Evolutionary conservation across 1,139 yeast species (phyloP).

Genomic region (Saccharomyces hybrid): DNA sequence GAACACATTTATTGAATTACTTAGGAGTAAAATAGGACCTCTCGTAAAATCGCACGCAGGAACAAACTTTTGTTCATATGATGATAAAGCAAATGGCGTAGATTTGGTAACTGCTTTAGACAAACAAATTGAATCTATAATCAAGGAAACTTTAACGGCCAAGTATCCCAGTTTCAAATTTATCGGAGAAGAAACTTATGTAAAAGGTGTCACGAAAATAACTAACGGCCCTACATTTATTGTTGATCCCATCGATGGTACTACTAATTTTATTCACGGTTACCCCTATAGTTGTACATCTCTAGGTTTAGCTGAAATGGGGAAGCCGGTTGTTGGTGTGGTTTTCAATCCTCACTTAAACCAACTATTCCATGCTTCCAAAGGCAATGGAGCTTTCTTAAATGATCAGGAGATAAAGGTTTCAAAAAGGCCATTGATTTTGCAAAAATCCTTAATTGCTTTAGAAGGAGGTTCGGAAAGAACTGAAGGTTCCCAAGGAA

Average conservation of each 20-base stretch:
- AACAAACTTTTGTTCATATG: slow-evolving; percentile 37
- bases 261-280: slow-evolving; percentile 52
- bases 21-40: slow-evolving; percentile 43
- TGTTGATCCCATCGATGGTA: slow-evolving; percentile 59
- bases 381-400: slow-evolving; percentile 46
- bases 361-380: slow-evolving; percentile 43
- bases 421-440: slow-evolving; percentile 32
- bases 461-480: slow-evolving; percentile 54
- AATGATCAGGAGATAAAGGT: slow-evolving; percentile 33
- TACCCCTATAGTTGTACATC: slow-evolving; percentile 55
- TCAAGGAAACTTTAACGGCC: slow-evolving; percentile 32
- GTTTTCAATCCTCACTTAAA: slow-evolving; percentile 49
- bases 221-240: slow-evolving; percentile 50
- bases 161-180: slow-evolving; percentile 44
- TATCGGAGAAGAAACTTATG: slow-evolving; percentile 52
- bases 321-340: slow-evolving; percentile 51
- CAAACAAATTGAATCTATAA: slow-evolving; percentile 45
- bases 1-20: slow-evolving; percentile 39
- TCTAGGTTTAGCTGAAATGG: slow-evolving; percentile 43
- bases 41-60: slow-evolving; percentile 42
- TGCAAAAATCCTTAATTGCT: slow-evolving; percentile 46
- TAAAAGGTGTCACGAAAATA: slow-evolving; percentile 39
- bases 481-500: slow-evolving; percentile 37
- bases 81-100: slow-evolving; percentile 49
- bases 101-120: slow-evolving; percentile 55